A percentile compares a stretch with the other conserved stretches of the same genome.
phyloP scores from a whole-genome alignment of 495 filamentous ascomycete species.

The Aspergillus avenaceus region DNA sequence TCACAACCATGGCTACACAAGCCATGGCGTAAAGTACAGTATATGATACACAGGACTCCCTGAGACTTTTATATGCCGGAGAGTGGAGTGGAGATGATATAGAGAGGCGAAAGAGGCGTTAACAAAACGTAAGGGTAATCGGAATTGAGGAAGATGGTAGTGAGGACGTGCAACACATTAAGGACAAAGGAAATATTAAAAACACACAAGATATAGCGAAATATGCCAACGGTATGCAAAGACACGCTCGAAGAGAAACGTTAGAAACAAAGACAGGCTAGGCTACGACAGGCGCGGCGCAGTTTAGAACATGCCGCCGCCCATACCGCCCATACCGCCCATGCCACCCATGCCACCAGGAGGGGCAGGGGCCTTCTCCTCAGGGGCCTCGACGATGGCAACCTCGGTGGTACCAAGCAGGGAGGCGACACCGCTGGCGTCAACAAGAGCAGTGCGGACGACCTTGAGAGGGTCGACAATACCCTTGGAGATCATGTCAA shows the following conservation, averaged over 20 bases:
- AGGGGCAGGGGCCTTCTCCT: constrained; percentile 70
- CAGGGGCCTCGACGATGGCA: constrained; percentile 90
- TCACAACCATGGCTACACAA: constrained; percentile 2
- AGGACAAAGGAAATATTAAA: constrained; percentile 18
- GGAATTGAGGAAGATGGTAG: constrained; percentile 1
- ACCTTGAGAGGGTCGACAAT: constrained; percentile 99
- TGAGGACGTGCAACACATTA: constrained; percentile 52
- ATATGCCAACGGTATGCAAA: constrained; percentile 43
- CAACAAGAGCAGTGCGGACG: constrained; percentile 88
- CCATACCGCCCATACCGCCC: constrained; percentile 67
- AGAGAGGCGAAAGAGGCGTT: too few species aligned
- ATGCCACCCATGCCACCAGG: constrained; percentile 58
- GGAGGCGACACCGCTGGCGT: constrained; percentile 94
- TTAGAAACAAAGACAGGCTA: constrained; percentile 15
- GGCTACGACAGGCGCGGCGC: constrained; percentile 11
- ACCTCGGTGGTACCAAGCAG: constrained; percentile 98
- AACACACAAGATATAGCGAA: constrained; percentile 26
- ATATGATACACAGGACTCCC: constrained; percentile 28
- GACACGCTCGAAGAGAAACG: constrained; percentile 30
- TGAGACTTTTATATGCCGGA: constrained; percentile 19
- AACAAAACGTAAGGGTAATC: constrained; percentile 9
- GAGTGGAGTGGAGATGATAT: constrained; percentile 24
- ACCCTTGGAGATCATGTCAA: constrained; percentile 95
- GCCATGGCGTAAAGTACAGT: constrained; percentile 16
- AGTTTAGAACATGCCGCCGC: constrained; percentile 47